Evolutionary conservation across 495 filamentous ascomycete species (phyloP), one percentile per base, ranked within the genome.

Genomic region (Aspergillus panamensis): DNA sequence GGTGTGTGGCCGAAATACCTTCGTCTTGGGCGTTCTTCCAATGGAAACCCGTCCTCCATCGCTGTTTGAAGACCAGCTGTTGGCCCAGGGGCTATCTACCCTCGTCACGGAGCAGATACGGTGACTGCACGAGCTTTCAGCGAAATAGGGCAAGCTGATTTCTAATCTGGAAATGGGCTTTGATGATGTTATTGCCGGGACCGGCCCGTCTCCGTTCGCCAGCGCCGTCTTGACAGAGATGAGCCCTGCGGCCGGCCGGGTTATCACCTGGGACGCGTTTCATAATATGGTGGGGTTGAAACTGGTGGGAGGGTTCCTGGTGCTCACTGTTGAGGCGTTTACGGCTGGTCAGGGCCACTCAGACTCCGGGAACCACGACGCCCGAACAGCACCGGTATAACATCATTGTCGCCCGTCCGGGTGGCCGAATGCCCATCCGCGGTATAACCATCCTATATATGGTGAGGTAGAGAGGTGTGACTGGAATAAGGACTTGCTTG

Each of bases 201-300:
- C 85, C 1, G 85, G 84, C 7, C 85, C 85, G 0, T 84, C 84
- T 6, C 84, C 85, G 17, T 88, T 87, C 61, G 86, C 84, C 43
- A 66, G 70, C 12, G 81, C 82, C 14, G 77, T 87, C 30, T 55
- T 88, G 29, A 74, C 71, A n/a, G 81, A 87, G 57, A 84, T 85
- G 79, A 77, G 77, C 19, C 50, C 40, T 31, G 53, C 43, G 37
- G 64, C 54, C 13, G 75, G 74, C 44, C 53, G 62, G 19, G 47
- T 62, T 17, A 69, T 84, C 48, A 73, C 68, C 29, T 85, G 84
- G 82, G 71, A 82, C 48, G 50, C 66, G 21, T 85, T 87, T 64
- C 84, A 86, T 62, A 73, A 83, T 63, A 63, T 88, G 49, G 65
- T 66, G 50, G 82, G 86, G 66, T 81, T 81, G 3, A 82, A 76